Evolutionary conservation across 768 basidiomycete species (phyloP).

Genomic region (Hydnomerulius pinastri): DNA sequence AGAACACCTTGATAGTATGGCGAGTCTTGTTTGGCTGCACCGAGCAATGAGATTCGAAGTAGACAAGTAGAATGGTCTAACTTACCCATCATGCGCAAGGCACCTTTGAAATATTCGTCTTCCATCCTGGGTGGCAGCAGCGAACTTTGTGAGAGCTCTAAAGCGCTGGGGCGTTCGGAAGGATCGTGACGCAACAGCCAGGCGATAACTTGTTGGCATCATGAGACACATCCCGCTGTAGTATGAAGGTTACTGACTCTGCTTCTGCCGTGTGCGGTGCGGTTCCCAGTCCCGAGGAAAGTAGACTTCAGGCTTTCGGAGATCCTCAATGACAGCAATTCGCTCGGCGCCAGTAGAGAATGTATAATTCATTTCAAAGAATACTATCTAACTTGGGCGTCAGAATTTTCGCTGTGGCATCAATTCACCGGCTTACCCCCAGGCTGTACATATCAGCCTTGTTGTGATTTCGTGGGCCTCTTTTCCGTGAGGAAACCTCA

Average conservation of each 20-base stretch:
- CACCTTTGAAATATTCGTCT: slow-evolving; percentile 85
- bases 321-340: slow-evolving; percentile 75
- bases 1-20: slow-evolving; percentile 80
- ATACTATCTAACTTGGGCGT: slow-evolving; percentile 88
- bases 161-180: slow-evolving; percentile 71
- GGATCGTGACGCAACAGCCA: slow-evolving; percentile 84
- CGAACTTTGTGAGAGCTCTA: slow-evolving; percentile 80
- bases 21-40: slow-evolving; percentile 73
- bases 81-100: slow-evolving; percentile 74
- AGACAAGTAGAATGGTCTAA: not conserved
- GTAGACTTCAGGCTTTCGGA: slow-evolving; percentile 69
- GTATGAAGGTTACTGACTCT: slow-evolving; percentile 52
- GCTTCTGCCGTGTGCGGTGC: slow-evolving; percentile 58
- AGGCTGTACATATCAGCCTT: slow-evolving; percentile 96
- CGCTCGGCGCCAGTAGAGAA: slow-evolving; percentile 85
- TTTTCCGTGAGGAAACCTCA: slow-evolving; percentile 70
- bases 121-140: slow-evolving; percentile 76
- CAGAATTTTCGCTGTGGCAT: not conserved
- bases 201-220: slow-evolving; percentile 60
- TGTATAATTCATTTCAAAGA: slow-evolving; percentile 93
- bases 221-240: slow-evolving; percentile 1
- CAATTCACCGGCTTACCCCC: slow-evolving; percentile 56
- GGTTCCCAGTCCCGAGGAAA: slow-evolving; percentile 80
- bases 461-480: slow-evolving; percentile 70
- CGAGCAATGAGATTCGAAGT: not conserved